These are phyloP conservation scores for Cymbidium sinense DNA, from an alignment of 106 monocot genomes.

Conservation along the genomic window DNA sequence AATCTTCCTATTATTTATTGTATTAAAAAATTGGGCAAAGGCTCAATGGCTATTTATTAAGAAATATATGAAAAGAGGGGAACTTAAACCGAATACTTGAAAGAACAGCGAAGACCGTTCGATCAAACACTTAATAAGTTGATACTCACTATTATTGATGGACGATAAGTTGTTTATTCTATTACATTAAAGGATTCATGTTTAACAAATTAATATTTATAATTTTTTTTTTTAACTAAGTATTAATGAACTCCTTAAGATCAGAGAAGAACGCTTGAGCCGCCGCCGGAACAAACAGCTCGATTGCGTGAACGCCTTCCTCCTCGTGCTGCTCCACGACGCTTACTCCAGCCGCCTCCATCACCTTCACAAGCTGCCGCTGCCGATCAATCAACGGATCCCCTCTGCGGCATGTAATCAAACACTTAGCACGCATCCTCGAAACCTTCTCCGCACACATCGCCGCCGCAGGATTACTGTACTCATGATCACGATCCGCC, in stretches of 20 bases:
- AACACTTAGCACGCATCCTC: conserved; percentile 17
- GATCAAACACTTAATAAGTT: too few relatives aligned
- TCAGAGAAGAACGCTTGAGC: conserved; percentile 21
- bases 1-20: too few relatives aligned
- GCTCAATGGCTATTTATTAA: too few relatives aligned
- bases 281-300: conserved; percentile 28
- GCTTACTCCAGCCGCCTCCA: conserved; percentile 20
- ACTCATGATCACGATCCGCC: conserved; percentile 41
- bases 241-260: conserved; percentile 26
- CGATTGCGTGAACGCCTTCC: conserved; percentile 30
- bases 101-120: too few relatives aligned
- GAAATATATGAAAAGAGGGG: too few relatives aligned
- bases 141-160: too few relatives aligned
- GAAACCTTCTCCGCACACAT: background rate
- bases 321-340: conserved; percentile 26
- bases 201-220: too few relatives aligned
- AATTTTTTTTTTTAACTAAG: background rate
- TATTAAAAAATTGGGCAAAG: too few relatives aligned
- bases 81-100: too few relatives aligned
- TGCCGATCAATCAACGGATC: conserved; percentile 61
- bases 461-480: conserved; percentile 25
- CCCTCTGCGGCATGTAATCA: conserved; percentile 32
- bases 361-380: conserved; percentile 19
- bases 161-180: too few relatives aligned
- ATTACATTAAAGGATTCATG: too few relatives aligned